These are phyloP conservation scores for Eutypella sp. DNA, from an alignment of 2,329 filamentous ascomycete species.

Conservation along the genomic window DNA sequence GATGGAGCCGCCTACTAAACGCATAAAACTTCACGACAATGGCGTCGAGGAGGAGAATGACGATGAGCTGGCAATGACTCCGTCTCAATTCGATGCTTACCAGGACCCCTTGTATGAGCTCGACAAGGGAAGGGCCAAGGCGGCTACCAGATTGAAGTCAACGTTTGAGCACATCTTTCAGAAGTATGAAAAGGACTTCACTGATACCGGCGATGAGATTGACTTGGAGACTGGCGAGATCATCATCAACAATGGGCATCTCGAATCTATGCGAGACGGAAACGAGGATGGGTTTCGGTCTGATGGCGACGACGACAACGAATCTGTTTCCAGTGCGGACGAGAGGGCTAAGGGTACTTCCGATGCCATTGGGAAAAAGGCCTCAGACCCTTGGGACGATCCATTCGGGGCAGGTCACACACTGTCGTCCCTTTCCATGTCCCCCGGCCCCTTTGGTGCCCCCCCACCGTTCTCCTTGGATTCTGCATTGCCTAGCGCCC, in stretches of 20 bases:
- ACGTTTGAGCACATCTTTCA: constrained; percentile 84
- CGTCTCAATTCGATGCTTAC: constrained; percentile 41
- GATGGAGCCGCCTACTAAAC: constrained; percentile 59
- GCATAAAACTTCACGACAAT: constrained; percentile 44
- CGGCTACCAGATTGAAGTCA: constrained; percentile 71
- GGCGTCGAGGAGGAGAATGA: constrained; percentile 35
- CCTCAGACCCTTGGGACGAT: constrained; percentile 7
- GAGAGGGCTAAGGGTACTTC: constrained; percentile 10
- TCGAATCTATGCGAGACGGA: constrained; percentile 46
- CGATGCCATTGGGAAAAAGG: constrained; percentile 3
- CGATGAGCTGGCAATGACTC: constrained; percentile 44
- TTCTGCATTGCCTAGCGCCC: constrained; percentile 8
- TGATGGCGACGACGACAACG: too few relatives aligned
- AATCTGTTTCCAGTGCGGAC: constrained; percentile 27
- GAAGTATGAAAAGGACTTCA: constrained; percentile 82
- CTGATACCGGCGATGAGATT: constrained; percentile 81
- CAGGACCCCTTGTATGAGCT: constrained; percentile 54
- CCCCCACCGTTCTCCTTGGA: constrained; percentile 16
- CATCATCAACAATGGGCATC: constrained; percentile 86
- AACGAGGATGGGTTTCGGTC: constrained; percentile 29
- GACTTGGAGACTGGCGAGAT: constrained; percentile 77
- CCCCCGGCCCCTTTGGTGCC: constrained; percentile 12
- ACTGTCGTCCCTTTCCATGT: constrained; percentile 15
- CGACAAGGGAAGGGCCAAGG: constrained; percentile 57
- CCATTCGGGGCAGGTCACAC: constrained; percentile 4